phyloP scores from a whole-genome alignment of 495 filamentous ascomycete genomes.

The Lasiosphaeria ovina region DNA sequence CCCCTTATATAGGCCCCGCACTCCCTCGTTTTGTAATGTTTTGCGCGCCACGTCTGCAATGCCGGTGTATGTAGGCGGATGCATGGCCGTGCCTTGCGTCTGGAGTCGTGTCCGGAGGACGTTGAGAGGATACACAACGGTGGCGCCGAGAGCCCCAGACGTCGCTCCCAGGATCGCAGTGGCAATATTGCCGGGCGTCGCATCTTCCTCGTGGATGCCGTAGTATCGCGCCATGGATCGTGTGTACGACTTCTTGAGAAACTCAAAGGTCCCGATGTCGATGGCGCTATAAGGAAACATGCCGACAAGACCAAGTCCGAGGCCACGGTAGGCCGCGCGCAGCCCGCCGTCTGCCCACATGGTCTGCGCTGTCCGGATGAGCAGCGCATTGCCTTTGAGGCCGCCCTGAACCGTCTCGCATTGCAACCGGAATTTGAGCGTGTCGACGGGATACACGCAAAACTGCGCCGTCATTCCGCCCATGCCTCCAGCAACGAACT shows the following conservation, averaged over 20 bases:
- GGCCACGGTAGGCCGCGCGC: constrained; percentile 81
- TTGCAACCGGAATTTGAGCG: constrained; percentile 93
- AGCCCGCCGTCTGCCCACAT: constrained; percentile 77
- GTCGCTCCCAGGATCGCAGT: constrained; percentile 83
- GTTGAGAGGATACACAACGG: constrained; percentile 91
- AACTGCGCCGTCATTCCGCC: constrained; percentile 95
- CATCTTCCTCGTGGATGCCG: constrained; percentile 78
- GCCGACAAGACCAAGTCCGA: constrained; percentile 86
- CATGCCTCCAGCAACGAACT: constrained; percentile 86
- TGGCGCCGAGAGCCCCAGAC: constrained; percentile 91
- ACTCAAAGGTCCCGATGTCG: constrained; percentile 92
- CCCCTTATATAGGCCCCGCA: constrained; percentile 88
- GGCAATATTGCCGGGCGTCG: constrained; percentile 68
- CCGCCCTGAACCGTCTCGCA: constrained; percentile 89
- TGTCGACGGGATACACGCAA: constrained; percentile 94
- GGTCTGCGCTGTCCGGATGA: constrained; percentile 74
- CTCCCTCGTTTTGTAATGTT: constrained; percentile 79
- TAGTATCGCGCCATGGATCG: constrained; percentile 65
- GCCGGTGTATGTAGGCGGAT: constrained; percentile 86
- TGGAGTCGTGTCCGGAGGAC: constrained; percentile 91
- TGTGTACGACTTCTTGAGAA: constrained; percentile 73
- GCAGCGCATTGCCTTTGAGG: constrained; percentile 77
- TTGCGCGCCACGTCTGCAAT: constrained; percentile 81
- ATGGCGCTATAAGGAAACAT: constrained; percentile 99
- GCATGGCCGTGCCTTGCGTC: constrained; percentile 87